These are phyloP conservation scores for Candida silvicultrix DNA, from an alignment of 805 yeast genomes.

Conservation along the genomic window DNA sequence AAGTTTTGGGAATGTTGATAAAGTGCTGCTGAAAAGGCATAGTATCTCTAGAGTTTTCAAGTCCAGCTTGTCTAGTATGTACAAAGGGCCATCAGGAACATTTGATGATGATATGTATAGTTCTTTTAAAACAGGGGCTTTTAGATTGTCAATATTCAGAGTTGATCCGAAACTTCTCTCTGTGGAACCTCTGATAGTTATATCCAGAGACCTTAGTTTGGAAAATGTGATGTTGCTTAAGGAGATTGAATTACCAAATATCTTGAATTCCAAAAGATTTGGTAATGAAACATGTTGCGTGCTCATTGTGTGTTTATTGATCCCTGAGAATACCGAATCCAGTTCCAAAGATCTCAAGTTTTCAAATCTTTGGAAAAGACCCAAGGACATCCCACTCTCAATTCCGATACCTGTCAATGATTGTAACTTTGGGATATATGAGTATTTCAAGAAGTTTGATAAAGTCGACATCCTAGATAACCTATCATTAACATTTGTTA, in stretches of 20 bases:
- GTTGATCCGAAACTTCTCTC: constrained; percentile 11
- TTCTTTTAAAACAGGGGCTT: not conserved
- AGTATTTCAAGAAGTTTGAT: constrained; percentile 12
- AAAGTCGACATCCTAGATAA: constrained; percentile 15
- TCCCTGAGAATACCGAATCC: constrained; percentile 17
- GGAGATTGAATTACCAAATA: constrained; percentile 17
- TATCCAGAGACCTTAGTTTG: not conserved
- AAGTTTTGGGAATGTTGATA: not conserved
- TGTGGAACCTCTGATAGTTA: constrained; percentile 15
- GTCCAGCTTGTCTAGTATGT: not conserved
- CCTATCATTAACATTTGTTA: constrained; percentile 15
- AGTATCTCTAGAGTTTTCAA: not conserved
- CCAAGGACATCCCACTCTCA: constrained; percentile 14
- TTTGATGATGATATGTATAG: not conserved
- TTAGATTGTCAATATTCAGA: constrained; percentile 7
- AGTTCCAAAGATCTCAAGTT: constrained; percentile 9
- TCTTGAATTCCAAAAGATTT: constrained; percentile 6
- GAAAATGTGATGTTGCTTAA: constrained; percentile 2
- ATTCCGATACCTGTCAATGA: constrained; percentile 14
- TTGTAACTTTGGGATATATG: constrained; percentile 14
- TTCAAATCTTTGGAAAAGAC: constrained; percentile 13
- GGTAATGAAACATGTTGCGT: constrained; percentile 1
- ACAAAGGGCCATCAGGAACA: not conserved
- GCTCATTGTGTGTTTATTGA: constrained; percentile 2
- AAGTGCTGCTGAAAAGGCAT: not conserved